These are phyloP conservation scores for Phaeomoniella chlamydospora DNA, from an alignment of 2,329 filamentous ascomycete genomes.

Conservation along the genomic window DNA sequence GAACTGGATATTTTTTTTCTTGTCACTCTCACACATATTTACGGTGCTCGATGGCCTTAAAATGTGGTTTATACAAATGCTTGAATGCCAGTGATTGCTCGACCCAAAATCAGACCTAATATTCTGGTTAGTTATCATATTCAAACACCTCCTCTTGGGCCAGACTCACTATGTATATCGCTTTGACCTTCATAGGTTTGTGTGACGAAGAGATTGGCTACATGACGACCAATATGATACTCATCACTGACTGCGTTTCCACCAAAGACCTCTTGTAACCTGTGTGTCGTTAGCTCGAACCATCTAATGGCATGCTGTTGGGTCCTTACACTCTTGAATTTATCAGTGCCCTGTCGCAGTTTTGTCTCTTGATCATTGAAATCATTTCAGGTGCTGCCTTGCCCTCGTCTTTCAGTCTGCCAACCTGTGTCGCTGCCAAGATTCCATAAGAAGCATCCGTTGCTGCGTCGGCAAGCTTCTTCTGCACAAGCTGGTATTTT, in stretches of 20 bases:
- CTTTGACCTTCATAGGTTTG: conserved; percentile 98
- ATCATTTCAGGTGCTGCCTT: conserved; percentile 92
- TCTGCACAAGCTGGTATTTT: conserved; percentile 93
- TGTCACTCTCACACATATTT: no score
- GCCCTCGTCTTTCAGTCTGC: conserved; percentile 81
- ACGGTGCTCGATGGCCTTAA: no score
- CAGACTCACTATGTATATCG: conserved; percentile 76
- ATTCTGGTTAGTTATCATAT: conserved; percentile 3
- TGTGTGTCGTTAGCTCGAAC: conserved; percentile 14
- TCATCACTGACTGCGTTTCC: conserved; percentile 98
- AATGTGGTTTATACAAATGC: conserved; percentile 63
- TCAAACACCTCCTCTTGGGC: neutral
- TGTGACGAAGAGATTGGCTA: conserved; percentile 90
- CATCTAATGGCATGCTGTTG: conserved; percentile 1
- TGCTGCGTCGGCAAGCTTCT: conserved; percentile 85
- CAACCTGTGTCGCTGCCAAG: conserved; percentile 81
- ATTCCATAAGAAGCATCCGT: conserved; percentile 87
- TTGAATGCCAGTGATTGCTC: conserved; percentile 61
- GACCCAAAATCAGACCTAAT: conserved; percentile 51
- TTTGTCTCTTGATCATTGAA: conserved; percentile 89
- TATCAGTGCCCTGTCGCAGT: conserved; percentile 77
- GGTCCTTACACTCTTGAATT: conserved; percentile 52
- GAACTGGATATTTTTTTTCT: no score
- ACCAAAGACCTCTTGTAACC: conserved; percentile 87
- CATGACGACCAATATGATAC: conserved; percentile 87